Conservation (phyloP, 192 early-diverging fungal genomes). For the Anaeromyces robustus region DNA sequence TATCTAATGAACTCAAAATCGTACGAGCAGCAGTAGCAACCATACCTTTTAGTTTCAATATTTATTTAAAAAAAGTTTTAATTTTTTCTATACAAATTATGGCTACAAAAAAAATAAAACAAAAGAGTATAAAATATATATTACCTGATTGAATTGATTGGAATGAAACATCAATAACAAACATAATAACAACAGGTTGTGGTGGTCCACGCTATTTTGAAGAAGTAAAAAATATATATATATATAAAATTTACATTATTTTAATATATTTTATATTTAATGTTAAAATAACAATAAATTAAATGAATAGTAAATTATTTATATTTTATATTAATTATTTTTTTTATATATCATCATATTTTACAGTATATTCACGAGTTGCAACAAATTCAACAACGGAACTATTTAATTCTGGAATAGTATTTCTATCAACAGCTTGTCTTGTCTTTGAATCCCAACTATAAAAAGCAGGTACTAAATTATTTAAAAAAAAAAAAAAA, state of each 20-base stretch:
- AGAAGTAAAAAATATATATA: no score
- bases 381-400: slow-evolving; percentile 87
- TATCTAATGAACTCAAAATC: slow-evolving; percentile 65
- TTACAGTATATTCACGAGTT: slow-evolving; percentile 90
- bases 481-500: background rate
- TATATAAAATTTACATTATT: no score
- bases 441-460: slow-evolving; percentile 66
- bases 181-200: slow-evolving; percentile 82
- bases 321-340: no score
- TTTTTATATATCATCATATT: no score
- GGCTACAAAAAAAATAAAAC: no score
- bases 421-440: slow-evolving; percentile 66
- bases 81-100: no score
- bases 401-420: slow-evolving; percentile 76
- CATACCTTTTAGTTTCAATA: no score
- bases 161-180: slow-evolving; percentile 88
- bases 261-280: no score
- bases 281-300: no score
- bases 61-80: no score
- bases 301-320: no score
- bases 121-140: background rate
- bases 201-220: slow-evolving; percentile 66
- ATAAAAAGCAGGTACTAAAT: slow-evolving; percentile 48
- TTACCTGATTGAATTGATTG: slow-evolving; percentile 65
- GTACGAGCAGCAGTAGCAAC: slow-evolving; percentile 63